Evolutionary conservation across 768 basidiomycete species (phyloP).

Genomic region (Boletus barrowsii): DNA sequence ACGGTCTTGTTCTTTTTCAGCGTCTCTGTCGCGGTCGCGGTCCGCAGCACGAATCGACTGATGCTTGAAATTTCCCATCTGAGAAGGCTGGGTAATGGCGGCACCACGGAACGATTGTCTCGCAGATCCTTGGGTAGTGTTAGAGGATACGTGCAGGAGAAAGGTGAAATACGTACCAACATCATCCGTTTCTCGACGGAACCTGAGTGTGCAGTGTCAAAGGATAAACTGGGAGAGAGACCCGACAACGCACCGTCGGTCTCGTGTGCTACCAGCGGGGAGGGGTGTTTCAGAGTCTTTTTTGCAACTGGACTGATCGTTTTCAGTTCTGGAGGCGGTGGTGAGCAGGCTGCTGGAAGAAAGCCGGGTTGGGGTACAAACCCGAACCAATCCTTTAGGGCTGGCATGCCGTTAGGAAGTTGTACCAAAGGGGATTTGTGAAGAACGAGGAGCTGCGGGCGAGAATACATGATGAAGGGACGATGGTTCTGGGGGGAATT

Average conservation of each 20-base stretch:
- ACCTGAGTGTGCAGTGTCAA: conserved; percentile 41
- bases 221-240: neutral
- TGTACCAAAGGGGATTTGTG: conserved; percentile 74
- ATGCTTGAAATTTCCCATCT: conserved; percentile 93
- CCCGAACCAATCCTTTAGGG: conserved; percentile 88
- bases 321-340: conserved; percentile 44
- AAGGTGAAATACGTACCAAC: conserved; percentile 44
- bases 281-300: conserved; percentile 64
- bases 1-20: conserved; percentile 48
- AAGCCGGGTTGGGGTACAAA: conserved; percentile 36
- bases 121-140: conserved; percentile 44
- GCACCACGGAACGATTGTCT: conserved; percentile 69
- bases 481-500: conserved; percentile 26
- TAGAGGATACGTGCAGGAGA: conserved; percentile 1
- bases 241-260: conserved; percentile 54
- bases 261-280: conserved; percentile 52
- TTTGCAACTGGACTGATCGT: conserved; percentile 35
- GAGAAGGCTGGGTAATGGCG: conserved; percentile 70
- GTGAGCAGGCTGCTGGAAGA: conserved; percentile 19
- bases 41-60: conserved; percentile 73
- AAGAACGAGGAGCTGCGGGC: conserved; percentile 63
- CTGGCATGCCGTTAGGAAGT: conserved; percentile 72
- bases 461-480: conserved; percentile 65
- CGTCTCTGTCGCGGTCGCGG: conserved; percentile 47
- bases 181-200: conserved; percentile 75